These are phyloP conservation scores for Daldinia eschscholtzii DNA, from an alignment of 2,329 filamentous ascomycete genomes.

Conservation along the genomic window DNA sequence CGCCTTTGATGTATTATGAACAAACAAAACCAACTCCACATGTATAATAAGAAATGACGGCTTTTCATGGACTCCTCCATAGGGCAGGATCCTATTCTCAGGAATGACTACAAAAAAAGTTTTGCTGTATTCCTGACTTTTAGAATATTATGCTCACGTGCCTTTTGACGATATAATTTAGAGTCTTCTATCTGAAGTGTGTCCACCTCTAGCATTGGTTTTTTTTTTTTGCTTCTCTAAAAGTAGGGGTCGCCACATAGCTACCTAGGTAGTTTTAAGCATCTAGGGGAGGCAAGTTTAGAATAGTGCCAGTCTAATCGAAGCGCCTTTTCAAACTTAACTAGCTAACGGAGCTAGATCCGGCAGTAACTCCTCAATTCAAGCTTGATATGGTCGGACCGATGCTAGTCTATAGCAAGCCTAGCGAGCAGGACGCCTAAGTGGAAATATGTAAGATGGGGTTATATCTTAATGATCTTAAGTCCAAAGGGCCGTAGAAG, in stretches of 20 bases:
- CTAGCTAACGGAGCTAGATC: neutral
- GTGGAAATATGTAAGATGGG: neutral
- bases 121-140: neutral
- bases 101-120: slow-evolving; percentile 11
- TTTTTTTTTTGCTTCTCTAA: neutral
- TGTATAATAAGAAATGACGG: slow-evolving; percentile 38
- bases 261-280: too few species aligned
- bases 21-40: slow-evolving; percentile 34
- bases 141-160: neutral
- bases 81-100: slow-evolving; percentile 1
- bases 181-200: neutral
- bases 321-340: neutral
- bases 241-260: neutral
- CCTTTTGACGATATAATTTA: neutral
- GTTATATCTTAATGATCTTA: neutral
- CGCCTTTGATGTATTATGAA: slow-evolving; percentile 27
- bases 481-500: too few species aligned
- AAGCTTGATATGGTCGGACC: neutral
- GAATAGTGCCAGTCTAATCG: neutral
- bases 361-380: neutral
- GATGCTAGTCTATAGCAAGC: neutral
- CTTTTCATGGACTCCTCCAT: slow-evolving; percentile 20
- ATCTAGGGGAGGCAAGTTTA: neutral
- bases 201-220: neutral
- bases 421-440: neutral